These are phyloP conservation scores for Mychonastes homosphaera DNA, from an alignment of 139 green algal genomes.

Conservation along the genomic window DNA sequence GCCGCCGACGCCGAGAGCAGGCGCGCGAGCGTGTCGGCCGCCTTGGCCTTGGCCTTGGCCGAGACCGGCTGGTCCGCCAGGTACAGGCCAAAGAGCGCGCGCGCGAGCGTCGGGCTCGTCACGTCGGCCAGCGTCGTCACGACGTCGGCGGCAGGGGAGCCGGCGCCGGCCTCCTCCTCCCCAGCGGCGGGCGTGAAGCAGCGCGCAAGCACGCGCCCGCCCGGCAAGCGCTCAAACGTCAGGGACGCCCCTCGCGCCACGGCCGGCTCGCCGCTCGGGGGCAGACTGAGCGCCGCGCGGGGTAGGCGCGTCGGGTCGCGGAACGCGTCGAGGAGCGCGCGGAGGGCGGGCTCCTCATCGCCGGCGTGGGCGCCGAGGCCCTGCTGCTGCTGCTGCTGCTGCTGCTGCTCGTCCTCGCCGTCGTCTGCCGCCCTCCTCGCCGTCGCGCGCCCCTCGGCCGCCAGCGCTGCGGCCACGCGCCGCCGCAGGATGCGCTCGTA, in stretches of 20 bases:
- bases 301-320: constrained; percentile 16
- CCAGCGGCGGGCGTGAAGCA: not conserved
- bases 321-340: constrained; percentile 39
- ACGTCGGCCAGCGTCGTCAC: constrained; percentile 8
- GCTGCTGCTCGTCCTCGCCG: no score
- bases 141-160: not conserved
- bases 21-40: no score
- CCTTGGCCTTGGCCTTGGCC: constrained; percentile 34
- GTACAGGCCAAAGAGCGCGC: constrained; percentile 63
- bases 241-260: constrained; percentile 43
- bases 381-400: no score
- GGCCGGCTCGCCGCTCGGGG: constrained; percentile 11
- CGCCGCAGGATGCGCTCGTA: constrained; percentile 48
- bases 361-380: no score
- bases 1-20: no score
- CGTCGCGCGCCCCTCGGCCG: constrained; percentile 17
- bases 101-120: constrained; percentile 25
- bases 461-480: constrained; percentile 7
- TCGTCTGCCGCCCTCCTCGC: not conserved
- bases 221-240: constrained; percentile 27
- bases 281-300: constrained; percentile 4
- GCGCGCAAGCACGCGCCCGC: not conserved
- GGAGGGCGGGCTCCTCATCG: constrained; percentile 31
- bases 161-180: not conserved
- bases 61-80: constrained; percentile 47